These are phyloP conservation scores for Dalbergia oliveri DNA, from an alignment of 306 rosid genomes.

Conservation along the genomic window DNA sequence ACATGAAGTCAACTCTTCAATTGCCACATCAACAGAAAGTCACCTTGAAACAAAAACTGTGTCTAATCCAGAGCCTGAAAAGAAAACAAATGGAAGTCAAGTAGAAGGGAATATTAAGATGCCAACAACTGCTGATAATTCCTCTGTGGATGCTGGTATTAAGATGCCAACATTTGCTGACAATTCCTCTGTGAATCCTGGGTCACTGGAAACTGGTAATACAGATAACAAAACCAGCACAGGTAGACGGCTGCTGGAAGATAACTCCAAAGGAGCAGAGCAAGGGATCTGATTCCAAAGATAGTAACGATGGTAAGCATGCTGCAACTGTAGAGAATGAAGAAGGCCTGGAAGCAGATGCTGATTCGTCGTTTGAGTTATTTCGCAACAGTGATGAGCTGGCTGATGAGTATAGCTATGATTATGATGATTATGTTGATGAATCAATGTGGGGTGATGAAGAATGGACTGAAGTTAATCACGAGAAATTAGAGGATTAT, in stretches of 20 bases:
- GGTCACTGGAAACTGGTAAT: slow-evolving; percentile 54
- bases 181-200: slow-evolving; percentile 19
- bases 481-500: slow-evolving; percentile 83
- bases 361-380: slow-evolving; percentile 88
- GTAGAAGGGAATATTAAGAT: slow-evolving; percentile 48
- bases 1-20: slow-evolving; percentile 53
- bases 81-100: slow-evolving; percentile 52
- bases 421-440: slow-evolving; percentile 91
- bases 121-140: neutral
- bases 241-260: slow-evolving; percentile 86
- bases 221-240: slow-evolving; percentile 60
- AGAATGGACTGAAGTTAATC: slow-evolving; percentile 83
- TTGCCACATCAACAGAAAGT: slow-evolving; percentile 53
- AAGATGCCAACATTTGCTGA: neutral
- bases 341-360: slow-evolving; percentile 83
- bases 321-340: slow-evolving; percentile 82
- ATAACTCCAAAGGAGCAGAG: slow-evolving; percentile 61
- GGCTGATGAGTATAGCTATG: slow-evolving; percentile 88
- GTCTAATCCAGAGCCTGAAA: slow-evolving; percentile 54
- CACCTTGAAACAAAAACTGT: slow-evolving; percentile 37
- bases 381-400: slow-evolving; percentile 85
- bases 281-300: slow-evolving; percentile 65
- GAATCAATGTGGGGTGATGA: slow-evolving; percentile 98
- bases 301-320: slow-evolving; percentile 54
- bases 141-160: neutral